Evolutionary conservation across 495 filamentous ascomycete genomes (phyloP).

Genomic region (Filosporella fistucella): DNA sequence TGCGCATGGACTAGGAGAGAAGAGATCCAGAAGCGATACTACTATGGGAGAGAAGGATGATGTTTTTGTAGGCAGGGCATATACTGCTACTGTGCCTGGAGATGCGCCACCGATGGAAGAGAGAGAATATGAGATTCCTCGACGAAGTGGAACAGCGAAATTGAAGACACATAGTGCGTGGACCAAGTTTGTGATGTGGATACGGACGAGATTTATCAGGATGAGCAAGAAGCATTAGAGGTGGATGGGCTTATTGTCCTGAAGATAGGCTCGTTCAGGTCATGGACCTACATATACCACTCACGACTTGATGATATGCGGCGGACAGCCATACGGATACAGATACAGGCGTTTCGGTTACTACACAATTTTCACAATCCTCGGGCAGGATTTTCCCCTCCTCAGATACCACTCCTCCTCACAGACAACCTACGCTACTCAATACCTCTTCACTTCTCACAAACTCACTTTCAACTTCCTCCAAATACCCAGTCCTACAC

Average conservation of each 20-base stretch:
- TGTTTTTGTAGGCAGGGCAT: slow-evolving; percentile 6
- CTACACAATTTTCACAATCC: too few relatives aligned
- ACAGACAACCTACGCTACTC: too few relatives aligned
- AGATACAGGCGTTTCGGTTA: too few relatives aligned
- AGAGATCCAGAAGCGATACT: slow-evolving; percentile 20
- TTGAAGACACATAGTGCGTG: slow-evolving; percentile 47
- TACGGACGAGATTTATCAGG: slow-evolving; percentile 34
- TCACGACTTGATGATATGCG: not conserved
- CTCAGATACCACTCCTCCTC: too few relatives aligned
- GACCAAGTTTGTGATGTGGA: slow-evolving; percentile 50
- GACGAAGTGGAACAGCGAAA: slow-evolving; percentile 30
- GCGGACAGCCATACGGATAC: not conserved
- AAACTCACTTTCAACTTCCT: too few relatives aligned
- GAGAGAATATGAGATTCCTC: slow-evolving; percentile 1
- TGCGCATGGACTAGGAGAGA: slow-evolving; percentile 12
- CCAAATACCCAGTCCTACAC: too few relatives aligned
- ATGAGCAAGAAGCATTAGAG: slow-evolving; percentile 18
- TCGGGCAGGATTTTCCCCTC: too few relatives aligned
- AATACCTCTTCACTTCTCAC: too few relatives aligned
- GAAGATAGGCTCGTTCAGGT: not conserved
- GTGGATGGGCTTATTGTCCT: too few relatives aligned
- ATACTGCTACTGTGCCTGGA: slow-evolving; percentile 2
- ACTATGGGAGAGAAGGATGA: slow-evolving; percentile 17
- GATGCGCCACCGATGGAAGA: not conserved
- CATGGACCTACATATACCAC: not conserved